Evolutionary conservation across 306 rosid genomes (phyloP).

Genomic region (Ceratonia siliqua): DNA sequence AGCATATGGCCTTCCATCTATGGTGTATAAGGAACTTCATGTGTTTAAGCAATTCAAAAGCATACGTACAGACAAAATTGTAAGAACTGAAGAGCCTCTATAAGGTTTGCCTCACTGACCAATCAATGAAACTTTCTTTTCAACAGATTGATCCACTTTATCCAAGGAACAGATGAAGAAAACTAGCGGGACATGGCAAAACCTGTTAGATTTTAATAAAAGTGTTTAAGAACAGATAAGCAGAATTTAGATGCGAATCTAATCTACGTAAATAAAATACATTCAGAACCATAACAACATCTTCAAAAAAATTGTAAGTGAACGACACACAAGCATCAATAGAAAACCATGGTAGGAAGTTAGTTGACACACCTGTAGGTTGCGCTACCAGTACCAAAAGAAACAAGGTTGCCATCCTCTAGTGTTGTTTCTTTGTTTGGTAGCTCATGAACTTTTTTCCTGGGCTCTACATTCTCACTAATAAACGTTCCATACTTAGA

Average conservation of each 20-base stretch:
- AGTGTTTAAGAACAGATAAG: conserved; percentile 7
- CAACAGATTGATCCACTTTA: conserved; percentile 51
- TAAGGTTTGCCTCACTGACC: conserved; percentile 59
- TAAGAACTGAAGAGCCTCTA: conserved; percentile 30
- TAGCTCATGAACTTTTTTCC: conserved; percentile 71
- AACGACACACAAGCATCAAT: conserved; percentile 15
- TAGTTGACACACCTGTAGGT: conserved; percentile 65
- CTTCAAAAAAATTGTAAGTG: conserved; percentile 6
- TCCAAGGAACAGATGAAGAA: conserved; percentile 54
- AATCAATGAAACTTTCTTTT: conserved; percentile 68
- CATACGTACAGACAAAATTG: conserved; percentile 14
- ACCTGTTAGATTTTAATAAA: conserved; percentile 57
- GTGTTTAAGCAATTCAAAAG: conserved; percentile 21
- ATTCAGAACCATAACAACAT: conserved; percentile 20
- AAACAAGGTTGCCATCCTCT: conserved; percentile 71
- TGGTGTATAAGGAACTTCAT: background rate
- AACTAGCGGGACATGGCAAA: conserved; percentile 67
- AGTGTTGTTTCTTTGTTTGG: conserved; percentile 72
- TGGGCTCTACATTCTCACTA: conserved; percentile 52
- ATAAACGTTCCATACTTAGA: conserved; percentile 86
- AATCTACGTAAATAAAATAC: conserved; percentile 1
- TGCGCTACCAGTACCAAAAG: conserved; percentile 92
- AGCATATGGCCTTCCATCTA: background rate
- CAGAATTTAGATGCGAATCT: conserved; percentile 1
- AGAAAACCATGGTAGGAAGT: conserved; percentile 16